A percentile compares a stretch with the other conserved stretches of the same genome.
phyloP scores from a whole-genome alignment of 345 rosid genomes.

The Camelina sativa region DNA sequence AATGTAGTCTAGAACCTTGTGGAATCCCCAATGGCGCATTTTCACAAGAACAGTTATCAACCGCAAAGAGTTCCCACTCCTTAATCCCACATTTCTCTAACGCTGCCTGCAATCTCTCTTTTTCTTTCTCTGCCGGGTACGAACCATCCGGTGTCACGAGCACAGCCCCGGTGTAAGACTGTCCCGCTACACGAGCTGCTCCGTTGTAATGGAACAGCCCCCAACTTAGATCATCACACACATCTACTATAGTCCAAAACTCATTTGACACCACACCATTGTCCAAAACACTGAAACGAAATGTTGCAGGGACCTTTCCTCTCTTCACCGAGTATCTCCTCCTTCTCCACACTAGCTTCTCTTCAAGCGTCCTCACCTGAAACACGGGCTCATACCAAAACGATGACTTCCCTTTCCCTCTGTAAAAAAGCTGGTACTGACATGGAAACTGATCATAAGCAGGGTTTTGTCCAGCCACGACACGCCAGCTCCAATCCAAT shows the following conservation, averaged over 20 bases:
- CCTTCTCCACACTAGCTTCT: slow-evolving; percentile 79
- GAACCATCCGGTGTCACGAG: slow-evolving; percentile 83
- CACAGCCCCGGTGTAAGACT: slow-evolving; percentile 91
- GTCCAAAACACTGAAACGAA: slow-evolving; percentile 82
- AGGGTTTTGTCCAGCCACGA: slow-evolving; percentile 91
- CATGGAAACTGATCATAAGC: slow-evolving; percentile 97
- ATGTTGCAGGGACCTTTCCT: slow-evolving; percentile 70
- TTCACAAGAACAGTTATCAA: slow-evolving; percentile 75
- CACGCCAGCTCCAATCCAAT: slow-evolving; percentile 95
- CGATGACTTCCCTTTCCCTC: slow-evolving; percentile 89
- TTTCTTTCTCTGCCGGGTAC: slow-evolving; percentile 60
- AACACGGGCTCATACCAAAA: slow-evolving; percentile 97
- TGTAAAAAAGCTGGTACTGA: slow-evolving; percentile 87
- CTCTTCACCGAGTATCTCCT: slow-evolving; percentile 83
- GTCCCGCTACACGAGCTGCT: slow-evolving; percentile 93
- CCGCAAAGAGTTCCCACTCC: slow-evolving; percentile 86
- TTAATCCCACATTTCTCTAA: slow-evolving; percentile 81
- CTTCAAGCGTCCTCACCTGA: slow-evolving; percentile 82
- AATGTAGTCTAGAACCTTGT: slow-evolving; percentile 71
- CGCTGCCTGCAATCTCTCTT: slow-evolving; percentile 51
- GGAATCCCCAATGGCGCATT: slow-evolving; percentile 86
- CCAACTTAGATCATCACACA: slow-evolving; percentile 86
- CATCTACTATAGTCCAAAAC: slow-evolving; percentile 88
- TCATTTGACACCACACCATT: slow-evolving; percentile 94
- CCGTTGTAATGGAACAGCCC: slow-evolving; percentile 87